Evolutionary conservation across 1,284 basidiomycete species (phyloP), one percentile per base, ranked within the genome.

Genomic region (Ganoderma meredithae): DNA sequence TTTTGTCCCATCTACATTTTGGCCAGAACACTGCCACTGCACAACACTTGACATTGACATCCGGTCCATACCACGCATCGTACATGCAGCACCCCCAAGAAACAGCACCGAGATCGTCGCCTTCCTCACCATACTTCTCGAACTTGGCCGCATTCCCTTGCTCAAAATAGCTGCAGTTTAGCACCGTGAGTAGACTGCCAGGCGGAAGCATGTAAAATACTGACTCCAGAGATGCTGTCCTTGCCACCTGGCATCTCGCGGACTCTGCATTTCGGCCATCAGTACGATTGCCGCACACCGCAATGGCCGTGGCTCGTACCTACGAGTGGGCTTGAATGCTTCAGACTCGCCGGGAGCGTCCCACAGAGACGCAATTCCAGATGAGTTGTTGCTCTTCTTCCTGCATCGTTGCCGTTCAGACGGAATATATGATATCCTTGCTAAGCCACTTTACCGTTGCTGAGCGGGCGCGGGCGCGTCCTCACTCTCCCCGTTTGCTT

Each of bases 281-380:
- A 56, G 47, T 13, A 19, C 12, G 44, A 19, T 41, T 31, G 10
- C 10, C 15, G 13, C 10, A 60, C 12, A 27, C 22, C 5, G n/a
- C 6, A 22, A 25, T 25, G n/a, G 15, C 36, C 10, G 19, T 27
- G 3, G 17, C 9, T 25, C 80, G 36, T 77, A 89, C 90, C 86
- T 84, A 72, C 90, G 86, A n/a, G 90, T 89, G 2, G 90, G 90
- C 71, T 87, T 86, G 76, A 90, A 91, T 60, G 83, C 80, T 47
- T 83, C 81, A 2, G 73, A 55, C 6, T 79, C 69, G 39, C 81
- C 80, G 2, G 83, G 81, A 0, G 77, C 70, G 44, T 83, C 83
- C 83, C 87, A 90, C 33, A 91, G 78, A 17, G 58, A 60, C 39
- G 58, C 22, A 25, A 60, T 40, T 15, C 36, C 58, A 39, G 58